phyloP scores from a whole-genome alignment of 2,329 filamentous ascomycete genomes.

The Trichoderma sp. region DNA sequence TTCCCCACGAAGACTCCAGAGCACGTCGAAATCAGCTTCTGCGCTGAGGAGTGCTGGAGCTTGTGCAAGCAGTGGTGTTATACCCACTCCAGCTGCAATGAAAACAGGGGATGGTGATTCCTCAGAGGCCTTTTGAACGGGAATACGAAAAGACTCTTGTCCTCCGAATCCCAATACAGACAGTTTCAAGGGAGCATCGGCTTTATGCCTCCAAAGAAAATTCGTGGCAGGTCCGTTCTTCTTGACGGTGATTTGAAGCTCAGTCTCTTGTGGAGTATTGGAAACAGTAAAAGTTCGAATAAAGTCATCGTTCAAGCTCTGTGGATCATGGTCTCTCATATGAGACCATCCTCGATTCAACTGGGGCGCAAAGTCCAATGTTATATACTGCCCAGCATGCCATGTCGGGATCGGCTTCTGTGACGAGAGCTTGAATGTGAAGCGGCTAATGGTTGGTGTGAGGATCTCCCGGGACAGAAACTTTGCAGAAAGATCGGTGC shows the following conservation, averaged over 20 bases:
- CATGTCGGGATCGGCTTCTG: slow-evolving; percentile 41
- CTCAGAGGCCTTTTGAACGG: slow-evolving; percentile 1
- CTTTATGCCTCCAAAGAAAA: slow-evolving; percentile 59
- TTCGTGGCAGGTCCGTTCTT: slow-evolving; percentile 66
- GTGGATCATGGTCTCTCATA: slow-evolving; percentile 79
- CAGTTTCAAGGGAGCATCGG: slow-evolving; percentile 55
- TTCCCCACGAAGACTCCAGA: slow-evolving; percentile 64
- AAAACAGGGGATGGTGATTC: slow-evolving; percentile 48
- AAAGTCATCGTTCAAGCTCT: slow-evolving; percentile 79
- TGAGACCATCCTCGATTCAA: slow-evolving; percentile 73
- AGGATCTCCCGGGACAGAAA: slow-evolving; percentile 60
- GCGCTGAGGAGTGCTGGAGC: slow-evolving; percentile 45
- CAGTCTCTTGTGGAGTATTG: slow-evolving; percentile 45
- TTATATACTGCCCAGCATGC: slow-evolving; percentile 63
- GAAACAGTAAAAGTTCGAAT: slow-evolving; percentile 81
- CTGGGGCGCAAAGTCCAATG: slow-evolving; percentile 67
- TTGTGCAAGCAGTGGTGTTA: slow-evolving; percentile 76
- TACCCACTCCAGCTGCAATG: slow-evolving; percentile 75
- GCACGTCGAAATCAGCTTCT: slow-evolving; percentile 47
- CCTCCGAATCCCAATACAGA: slow-evolving; percentile 73
- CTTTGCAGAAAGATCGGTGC: slow-evolving; percentile 42
- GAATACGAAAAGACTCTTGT: slow-evolving; percentile 43
- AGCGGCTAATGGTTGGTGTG: slow-evolving; percentile 65
- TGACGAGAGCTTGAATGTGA: slow-evolving; percentile 46
- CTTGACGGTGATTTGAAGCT: slow-evolving; percentile 72